phyloP scores from a whole-genome alignment of 2,329 filamentous ascomycete species.

The Clathrospora elynae region DNA sequence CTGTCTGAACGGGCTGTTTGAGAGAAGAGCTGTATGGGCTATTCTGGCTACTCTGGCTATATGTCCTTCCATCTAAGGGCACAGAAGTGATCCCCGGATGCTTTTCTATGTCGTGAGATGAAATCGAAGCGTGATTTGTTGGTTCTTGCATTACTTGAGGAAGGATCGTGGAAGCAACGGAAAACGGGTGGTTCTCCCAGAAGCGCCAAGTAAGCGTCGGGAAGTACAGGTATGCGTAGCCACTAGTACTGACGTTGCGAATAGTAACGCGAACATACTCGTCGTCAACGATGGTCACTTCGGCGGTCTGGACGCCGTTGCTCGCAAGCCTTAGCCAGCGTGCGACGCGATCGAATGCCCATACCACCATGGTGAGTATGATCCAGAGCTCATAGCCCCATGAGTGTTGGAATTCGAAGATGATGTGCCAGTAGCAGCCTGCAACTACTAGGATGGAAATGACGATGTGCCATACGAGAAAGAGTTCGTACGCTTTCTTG shows the following conservation, averaged over 20 bases:
- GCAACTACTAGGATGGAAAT: constrained; percentile 39
- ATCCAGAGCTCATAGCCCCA: constrained; percentile 55
- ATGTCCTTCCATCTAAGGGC: no score
- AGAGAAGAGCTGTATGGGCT: no score
- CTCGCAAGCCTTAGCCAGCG: constrained; percentile 49
- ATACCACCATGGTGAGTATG: constrained; percentile 52
- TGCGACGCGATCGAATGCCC: constrained; percentile 54
- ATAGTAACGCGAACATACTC: constrained; percentile 18
- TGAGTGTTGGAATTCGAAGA: constrained; percentile 31
- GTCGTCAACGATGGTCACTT: constrained; percentile 41
- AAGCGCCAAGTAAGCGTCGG: constrained; percentile 48
- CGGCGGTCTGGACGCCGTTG: constrained; percentile 47
- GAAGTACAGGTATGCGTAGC: constrained; percentile 54
- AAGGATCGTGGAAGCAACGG: no score
- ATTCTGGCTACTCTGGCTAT: no score
- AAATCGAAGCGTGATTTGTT: no score
- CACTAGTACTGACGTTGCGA: neutral
- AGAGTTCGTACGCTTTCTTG: constrained; percentile 40
- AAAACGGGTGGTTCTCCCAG: constrained; percentile 63
- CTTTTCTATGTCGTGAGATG: no score
- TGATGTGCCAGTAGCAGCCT: constrained; percentile 49
- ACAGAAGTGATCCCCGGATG: no score
- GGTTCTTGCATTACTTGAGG: no score
- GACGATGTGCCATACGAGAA: constrained; percentile 43
- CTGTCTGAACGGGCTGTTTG: neutral